A percentile compares a stretch with the other conserved stretches of the same genome.
phyloP scores from a whole-genome alignment of 2,329 filamentous ascomycete genomes.

The Penicillium sp. region DNA sequence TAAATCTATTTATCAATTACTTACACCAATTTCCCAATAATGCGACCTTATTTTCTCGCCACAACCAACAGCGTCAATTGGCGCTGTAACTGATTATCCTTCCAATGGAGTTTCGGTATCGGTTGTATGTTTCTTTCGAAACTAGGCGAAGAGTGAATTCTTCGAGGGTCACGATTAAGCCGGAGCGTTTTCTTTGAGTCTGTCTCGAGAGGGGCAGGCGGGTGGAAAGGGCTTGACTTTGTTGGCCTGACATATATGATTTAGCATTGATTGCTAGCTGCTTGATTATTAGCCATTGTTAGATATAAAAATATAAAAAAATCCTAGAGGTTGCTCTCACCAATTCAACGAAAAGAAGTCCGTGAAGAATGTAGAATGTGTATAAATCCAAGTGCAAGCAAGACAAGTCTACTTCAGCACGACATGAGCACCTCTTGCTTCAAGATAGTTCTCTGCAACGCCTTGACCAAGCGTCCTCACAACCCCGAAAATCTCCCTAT shows the following conservation, averaged over 20 bases:
- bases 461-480: slow-evolving; percentile 78
- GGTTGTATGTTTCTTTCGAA: slow-evolving; percentile 53
- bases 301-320: not conserved
- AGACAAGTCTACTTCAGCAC: slow-evolving; percentile 65
- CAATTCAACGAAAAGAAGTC: not conserved
- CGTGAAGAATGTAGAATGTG: not conserved
- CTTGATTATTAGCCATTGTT: not conserved
- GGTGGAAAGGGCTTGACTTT: slow-evolving; percentile 96
- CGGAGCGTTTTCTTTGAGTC: slow-evolving; percentile 89
- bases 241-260: slow-evolving; percentile 67
- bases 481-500: slow-evolving; percentile 84
- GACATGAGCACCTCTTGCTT: slow-evolving; percentile 86
- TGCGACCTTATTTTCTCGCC: slow-evolving; percentile 35
- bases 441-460: slow-evolving; percentile 81
- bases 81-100: slow-evolving; percentile 57
- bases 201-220: slow-evolving; percentile 73
- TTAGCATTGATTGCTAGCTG: not conserved
- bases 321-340: not conserved
- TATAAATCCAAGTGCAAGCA: not conserved
- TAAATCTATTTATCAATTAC: slow-evolving; percentile 2
- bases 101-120: slow-evolving; percentile 71
- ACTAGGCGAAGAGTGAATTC: slow-evolving; percentile 69
- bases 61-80: slow-evolving; percentile 49
- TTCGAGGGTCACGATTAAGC: slow-evolving; percentile 90
- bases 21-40: slow-evolving; percentile 4